Conservation (phyloP, 306 rosid genomes). For the Citrullus colocynthis region DNA sequence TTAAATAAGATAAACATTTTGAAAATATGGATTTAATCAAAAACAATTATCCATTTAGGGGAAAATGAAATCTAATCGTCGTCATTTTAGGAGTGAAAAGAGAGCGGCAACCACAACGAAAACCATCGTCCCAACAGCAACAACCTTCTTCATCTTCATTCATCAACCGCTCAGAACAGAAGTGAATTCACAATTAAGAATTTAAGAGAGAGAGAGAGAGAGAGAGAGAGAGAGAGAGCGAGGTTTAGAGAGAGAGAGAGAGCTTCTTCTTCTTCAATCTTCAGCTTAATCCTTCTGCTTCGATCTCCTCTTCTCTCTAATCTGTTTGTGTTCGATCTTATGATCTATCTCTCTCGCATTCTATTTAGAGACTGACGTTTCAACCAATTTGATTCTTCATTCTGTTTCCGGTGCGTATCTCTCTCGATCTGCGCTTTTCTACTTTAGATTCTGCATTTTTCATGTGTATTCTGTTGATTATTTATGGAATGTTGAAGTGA, state of each 20-base stretch:
- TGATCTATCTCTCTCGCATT: background rate
- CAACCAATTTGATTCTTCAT: background rate
- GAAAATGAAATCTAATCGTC: background rate
- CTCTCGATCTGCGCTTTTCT: background rate
- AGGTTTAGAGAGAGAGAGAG: background rate
- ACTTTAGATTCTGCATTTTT: background rate
- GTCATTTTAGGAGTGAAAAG: background rate
- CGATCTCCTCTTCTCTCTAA: background rate
- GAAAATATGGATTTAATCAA: background rate
- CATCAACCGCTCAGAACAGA: background rate
- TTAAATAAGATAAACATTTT: background rate
- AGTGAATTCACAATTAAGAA: background rate
- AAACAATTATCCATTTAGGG: background rate
- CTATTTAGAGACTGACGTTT: background rate
- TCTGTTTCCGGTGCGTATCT: background rate
- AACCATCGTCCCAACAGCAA: background rate
- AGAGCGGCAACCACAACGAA: conserved; percentile 4
- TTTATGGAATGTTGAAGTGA: background rate
- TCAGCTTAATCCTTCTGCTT: background rate
- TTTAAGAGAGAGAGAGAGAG: background rate
- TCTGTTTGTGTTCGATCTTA: background rate
- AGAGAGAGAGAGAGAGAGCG: background rate
- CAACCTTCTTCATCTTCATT: background rate
- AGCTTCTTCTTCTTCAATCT: background rate
- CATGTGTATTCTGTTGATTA: background rate